Percentiles rank a stretch among this genome's conserved stretches.
These are phyloP conservation scores for Karstenula rhodostoma DNA, from an alignment of 2,329 filamentous ascomycete genomes.

Conservation along the genomic window DNA sequence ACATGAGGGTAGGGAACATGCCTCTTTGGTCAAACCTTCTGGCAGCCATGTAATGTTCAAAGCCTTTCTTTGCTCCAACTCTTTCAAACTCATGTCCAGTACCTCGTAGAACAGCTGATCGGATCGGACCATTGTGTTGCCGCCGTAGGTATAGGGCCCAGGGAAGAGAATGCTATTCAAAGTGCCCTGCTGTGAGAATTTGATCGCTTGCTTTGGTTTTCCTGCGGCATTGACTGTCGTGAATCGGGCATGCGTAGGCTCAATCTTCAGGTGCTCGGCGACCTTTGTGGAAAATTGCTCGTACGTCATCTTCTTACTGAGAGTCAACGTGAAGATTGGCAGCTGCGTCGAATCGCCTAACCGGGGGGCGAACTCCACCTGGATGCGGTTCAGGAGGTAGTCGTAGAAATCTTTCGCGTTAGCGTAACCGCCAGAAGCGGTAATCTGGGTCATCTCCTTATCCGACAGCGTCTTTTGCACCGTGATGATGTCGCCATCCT, in stretches of 20 bases:
- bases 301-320: slow-evolving; percentile 90
- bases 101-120: slow-evolving; percentile 93
- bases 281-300: slow-evolving; percentile 87
- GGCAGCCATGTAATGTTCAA: slow-evolving; percentile 85
- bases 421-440: slow-evolving; percentile 56
- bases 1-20: slow-evolving; percentile 51
- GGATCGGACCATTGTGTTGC: slow-evolving; percentile 69
- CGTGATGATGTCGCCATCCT: slow-evolving; percentile 96
- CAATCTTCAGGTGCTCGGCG: slow-evolving; percentile 76
- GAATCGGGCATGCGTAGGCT: slow-evolving; percentile 89
- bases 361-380: slow-evolving; percentile 78
- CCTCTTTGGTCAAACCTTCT: slow-evolving; percentile 91
- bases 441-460: slow-evolving; percentile 51
- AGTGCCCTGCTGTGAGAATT: slow-evolving; percentile 74
- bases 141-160: slow-evolving; percentile 73
- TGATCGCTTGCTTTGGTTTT: slow-evolving; percentile 79
- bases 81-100: slow-evolving; percentile 90
- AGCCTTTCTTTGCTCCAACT: slow-evolving; percentile 90
- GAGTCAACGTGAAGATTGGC: slow-evolving; percentile 74
- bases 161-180: slow-evolving; percentile 81
- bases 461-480: slow-evolving; percentile 75
- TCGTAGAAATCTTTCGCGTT: slow-evolving; percentile 92
- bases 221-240: slow-evolving; percentile 84
- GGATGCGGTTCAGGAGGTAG: slow-evolving; percentile 84
- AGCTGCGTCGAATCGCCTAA: slow-evolving; percentile 64